Evolutionary conservation across 1,139 yeast species (phyloP).

Genomic region (Scheffersomyces illinoinensis): DNA sequence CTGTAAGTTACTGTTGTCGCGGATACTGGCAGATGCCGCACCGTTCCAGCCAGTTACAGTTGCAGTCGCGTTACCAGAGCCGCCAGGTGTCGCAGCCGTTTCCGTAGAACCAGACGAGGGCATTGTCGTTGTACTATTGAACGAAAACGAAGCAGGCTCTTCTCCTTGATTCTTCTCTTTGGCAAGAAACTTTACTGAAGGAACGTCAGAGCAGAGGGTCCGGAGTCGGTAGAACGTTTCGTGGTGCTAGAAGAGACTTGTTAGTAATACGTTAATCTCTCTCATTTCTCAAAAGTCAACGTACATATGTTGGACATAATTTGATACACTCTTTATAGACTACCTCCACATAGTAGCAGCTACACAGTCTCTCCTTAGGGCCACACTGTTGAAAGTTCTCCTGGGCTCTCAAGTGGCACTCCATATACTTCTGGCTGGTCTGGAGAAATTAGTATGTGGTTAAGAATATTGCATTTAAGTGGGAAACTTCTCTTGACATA

Average conservation of each 20-base stretch:
- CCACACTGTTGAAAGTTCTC: conserved; percentile 5
- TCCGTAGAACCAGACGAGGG: background rate
- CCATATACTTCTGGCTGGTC: conserved; percentile 6
- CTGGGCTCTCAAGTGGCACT: conserved; percentile 9
- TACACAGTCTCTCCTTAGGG: conserved; percentile 4
- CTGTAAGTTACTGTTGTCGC: background rate
- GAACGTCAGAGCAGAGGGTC: conserved; percentile 1
- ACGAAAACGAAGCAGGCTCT: background rate
- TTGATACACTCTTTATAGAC: conserved; percentile 8
- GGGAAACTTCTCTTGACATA: conserved; percentile 3
- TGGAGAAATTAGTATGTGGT: conserved; percentile 1
- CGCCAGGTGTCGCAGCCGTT: background rate
- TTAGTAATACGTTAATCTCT: conserved; percentile 1
- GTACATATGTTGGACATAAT: conserved; percentile 10
- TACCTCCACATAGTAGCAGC: conserved; percentile 10
- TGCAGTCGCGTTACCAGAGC: background rate
- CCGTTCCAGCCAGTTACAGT: background rate
- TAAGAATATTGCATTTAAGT: too few species aligned
- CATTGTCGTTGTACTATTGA: background rate
- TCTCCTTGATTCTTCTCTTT: background rate
- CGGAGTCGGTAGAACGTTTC: conserved; percentile 9
- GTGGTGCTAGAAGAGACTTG: conserved; percentile 7
- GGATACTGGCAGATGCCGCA: background rate
- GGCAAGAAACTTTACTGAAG: background rate
- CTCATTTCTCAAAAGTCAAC: conserved; percentile 1